Percentiles rank a stretch among this genome's conserved stretches.
phyloP scores from a whole-genome alignment of 2,329 filamentous ascomycete genomes.

The Diaporthe humulicola region DNA sequence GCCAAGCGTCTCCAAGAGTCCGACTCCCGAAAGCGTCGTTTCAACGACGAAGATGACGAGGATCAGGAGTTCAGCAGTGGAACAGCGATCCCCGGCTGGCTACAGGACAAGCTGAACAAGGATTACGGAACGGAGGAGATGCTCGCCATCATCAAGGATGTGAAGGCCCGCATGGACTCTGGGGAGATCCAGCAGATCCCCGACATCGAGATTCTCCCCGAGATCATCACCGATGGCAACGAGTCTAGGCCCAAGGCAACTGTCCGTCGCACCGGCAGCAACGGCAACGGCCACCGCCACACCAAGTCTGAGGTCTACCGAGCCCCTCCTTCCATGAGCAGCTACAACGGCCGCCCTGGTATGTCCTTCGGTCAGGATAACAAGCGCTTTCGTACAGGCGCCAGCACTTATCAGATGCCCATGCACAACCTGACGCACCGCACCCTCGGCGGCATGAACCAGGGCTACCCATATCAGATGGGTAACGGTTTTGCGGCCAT shows the following conservation, averaged over 20 bases:
- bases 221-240: conserved; percentile 58
- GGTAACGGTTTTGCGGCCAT: conserved; percentile 48
- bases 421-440: conserved; percentile 47
- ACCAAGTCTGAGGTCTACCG: conserved; percentile 42
- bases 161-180: conserved; percentile 60
- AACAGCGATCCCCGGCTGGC: conserved; percentile 63
- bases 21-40: conserved; percentile 41
- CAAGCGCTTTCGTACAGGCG: conserved; percentile 38
- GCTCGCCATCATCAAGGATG: conserved; percentile 58
- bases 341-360: conserved; percentile 28
- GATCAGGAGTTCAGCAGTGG: conserved; percentile 52
- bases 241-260: conserved; percentile 41
- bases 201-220: conserved; percentile 71
- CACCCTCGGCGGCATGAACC: conserved; percentile 23
- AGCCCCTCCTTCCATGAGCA: conserved; percentile 41
- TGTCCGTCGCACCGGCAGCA: conserved; percentile 43
- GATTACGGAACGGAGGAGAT: conserved; percentile 64
- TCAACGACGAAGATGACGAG: conserved; percentile 47
- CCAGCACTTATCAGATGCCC: conserved; percentile 31
- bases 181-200: conserved; percentile 62
- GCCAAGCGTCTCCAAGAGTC: conserved; percentile 64
- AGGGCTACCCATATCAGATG: conserved; percentile 26
- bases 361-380: conserved; percentile 33
- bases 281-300: conserved; percentile 37
- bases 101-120: conserved; percentile 59